Base-by-base conservation (phyloP, 129 eudicot genomes). In the Centrapalus pauciflorus region DNA sequence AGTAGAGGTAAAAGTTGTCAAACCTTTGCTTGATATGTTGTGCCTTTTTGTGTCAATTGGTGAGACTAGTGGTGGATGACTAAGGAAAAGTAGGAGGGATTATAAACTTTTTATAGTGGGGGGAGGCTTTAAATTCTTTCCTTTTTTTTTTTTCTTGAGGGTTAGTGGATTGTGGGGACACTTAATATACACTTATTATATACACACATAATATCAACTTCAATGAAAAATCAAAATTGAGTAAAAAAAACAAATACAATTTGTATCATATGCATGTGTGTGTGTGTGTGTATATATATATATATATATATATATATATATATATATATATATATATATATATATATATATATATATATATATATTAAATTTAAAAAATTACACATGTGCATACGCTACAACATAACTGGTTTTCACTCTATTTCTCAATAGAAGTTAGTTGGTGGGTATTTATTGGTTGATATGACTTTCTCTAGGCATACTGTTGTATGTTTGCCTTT, bases 161-260 rank as follows among this genome's bases (percentile, higher is more conserved):
- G n/a, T n/a, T 87, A 78, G 85, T 81, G 95, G 90, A 67, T 64
- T 64, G 80, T 67, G 80, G 80, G 88, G 87, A 24, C 87, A 80
- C 64, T 72, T 25, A 67, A 46, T 45, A 46, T 45, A 45, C 16
- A 45, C 5, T 4, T 4, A 48, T 48, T 35, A 1, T 45, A 45
- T 34, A 11, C 7, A 34, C 7, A 11, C 10, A 34, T 34, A n/a
- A n/a, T n/a, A n/a, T n/a, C n/a, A n/a, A n/a, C n/a, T n/a, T n/a
- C n/a, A n/a, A n/a, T n/a, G n/a, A n/a, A n/a, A n/a, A n/a, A n/a
- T n/a, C n/a, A n/a, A n/a, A n/a, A n/a, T n/a, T n/a, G n/a, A n/a
- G n/a, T n/a, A n/a, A n/a, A n/a, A n/a, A n/a, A n/a, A n/a, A n/a
- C n/a, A n/a, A n/a, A n/a, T n/a, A n/a, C n/a, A n/a, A n/a, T n/a